Conservation (phyloP, 306 rosid species). For the Boehmeria nivea region DNA sequence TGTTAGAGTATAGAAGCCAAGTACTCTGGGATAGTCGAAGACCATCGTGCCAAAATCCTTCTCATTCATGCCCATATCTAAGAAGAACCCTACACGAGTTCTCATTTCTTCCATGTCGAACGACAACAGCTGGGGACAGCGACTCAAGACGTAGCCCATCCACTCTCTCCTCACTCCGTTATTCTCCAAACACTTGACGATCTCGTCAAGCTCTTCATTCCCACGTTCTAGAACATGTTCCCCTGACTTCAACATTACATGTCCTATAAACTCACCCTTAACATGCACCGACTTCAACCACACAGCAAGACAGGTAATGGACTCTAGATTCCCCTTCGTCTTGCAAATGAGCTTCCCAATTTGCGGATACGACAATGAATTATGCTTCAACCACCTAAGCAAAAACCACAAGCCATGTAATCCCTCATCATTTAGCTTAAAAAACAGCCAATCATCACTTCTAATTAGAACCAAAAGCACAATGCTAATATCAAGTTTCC, state of each 20-base stretch:
- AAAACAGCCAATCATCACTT: neutral
- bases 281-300: conserved; percentile 74
- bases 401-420: conserved; percentile 14
- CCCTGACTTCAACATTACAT: conserved; percentile 58
- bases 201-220: conserved; percentile 57
- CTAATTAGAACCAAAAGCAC: too few species aligned
- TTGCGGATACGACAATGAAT: conserved; percentile 71
- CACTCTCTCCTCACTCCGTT: conserved; percentile 80
- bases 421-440: neutral
- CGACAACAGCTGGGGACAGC: conserved; percentile 73
- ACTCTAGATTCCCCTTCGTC: conserved; percentile 62
- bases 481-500: neutral
- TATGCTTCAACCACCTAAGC: conserved; percentile 90
- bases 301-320: conserved; percentile 44
- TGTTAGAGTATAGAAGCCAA: conserved; percentile 55
- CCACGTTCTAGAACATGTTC: conserved; percentile 47
- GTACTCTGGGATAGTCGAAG: conserved; percentile 73
- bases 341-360: conserved; percentile 79
- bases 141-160: conserved; percentile 80
- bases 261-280: conserved; percentile 68
- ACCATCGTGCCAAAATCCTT: conserved; percentile 99
- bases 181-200: conserved; percentile 58
- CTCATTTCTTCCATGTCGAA: conserved; percentile 65
- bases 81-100: conserved; percentile 54
- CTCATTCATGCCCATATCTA: conserved; percentile 65